A percentile compares a stretch with the other conserved stretches of the same genome.
phyloP scores from a whole-genome alignment of 352 stramenopile species.

The Paralagenidium karlingii region DNA sequence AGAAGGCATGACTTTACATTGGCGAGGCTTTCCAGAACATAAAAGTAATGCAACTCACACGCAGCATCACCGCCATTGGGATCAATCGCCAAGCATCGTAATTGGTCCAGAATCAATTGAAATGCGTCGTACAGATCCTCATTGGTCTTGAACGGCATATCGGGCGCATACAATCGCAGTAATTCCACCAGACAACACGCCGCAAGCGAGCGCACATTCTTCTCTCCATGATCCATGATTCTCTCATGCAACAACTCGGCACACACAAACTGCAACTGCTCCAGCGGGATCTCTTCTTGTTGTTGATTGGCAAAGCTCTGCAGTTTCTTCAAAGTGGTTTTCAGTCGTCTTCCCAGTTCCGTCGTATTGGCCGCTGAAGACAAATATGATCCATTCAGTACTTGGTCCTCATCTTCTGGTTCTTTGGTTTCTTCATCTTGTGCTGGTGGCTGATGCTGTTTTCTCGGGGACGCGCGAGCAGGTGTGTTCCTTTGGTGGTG shows the following conservation, averaged over 20 bases:
- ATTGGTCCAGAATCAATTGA: constrained; percentile 47
- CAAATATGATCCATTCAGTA: constrained; percentile 9
- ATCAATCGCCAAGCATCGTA: constrained; percentile 22
- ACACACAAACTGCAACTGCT: constrained; percentile 29
- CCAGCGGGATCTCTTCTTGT: constrained; percentile 15
- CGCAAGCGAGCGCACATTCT: constrained; percentile 37
- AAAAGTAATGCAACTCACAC: constrained; percentile 20
- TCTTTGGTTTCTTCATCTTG: too few species aligned
- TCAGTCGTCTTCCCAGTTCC: constrained; percentile 29
- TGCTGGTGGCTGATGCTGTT: too few species aligned
- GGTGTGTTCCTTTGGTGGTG: too few species aligned
- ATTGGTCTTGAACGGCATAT: constrained; percentile 48
- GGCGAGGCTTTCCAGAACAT: constrained; percentile 62
- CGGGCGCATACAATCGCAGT: constrained; percentile 42
- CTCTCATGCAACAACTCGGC: constrained; percentile 39
- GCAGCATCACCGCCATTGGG: constrained; percentile 1
- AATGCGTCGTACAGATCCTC: constrained; percentile 64
- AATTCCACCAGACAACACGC: constrained; percentile 68
- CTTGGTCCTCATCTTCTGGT: too few species aligned
- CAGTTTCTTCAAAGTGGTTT: constrained; percentile 32
- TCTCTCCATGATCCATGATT: constrained; percentile 29
- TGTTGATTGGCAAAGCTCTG: constrained; percentile 29
- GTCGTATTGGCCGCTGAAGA: constrained; percentile 17
- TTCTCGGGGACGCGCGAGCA: too few species aligned
- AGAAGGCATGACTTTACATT: constrained; percentile 40